Base-by-base conservation (phyloP, 306 rosid species). In the Clitoria ternatea region DNA sequence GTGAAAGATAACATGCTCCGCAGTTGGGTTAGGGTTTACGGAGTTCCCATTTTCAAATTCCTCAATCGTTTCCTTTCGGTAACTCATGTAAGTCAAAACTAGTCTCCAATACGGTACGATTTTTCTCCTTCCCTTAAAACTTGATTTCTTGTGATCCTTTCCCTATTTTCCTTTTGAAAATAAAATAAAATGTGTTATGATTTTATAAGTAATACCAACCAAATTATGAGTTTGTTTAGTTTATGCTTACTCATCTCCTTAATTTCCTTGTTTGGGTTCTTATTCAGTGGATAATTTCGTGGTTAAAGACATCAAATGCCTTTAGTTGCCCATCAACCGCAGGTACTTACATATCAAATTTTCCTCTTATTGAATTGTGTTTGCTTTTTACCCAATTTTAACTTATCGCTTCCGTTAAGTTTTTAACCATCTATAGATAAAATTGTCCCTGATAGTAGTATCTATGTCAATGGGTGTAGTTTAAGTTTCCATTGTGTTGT, bases 281-380 rank as follows among this genome's bases (percentile, higher is more conserved):
- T 75, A 33, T 50, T 81, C 76, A 66, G 80, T 80, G 79, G 73
- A 87, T 85, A 84, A 65, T 82, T 70, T 66, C 85, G 83, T 63
- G 80, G 76, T 66, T 79, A n/a, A 70, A 79, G 78, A 11, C 72
- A 72, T 30, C 78, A 73, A 74, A 87, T 89, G 98, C 85, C 90
- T 45, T 78, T 87, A 70, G 85, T 85, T 43, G 79, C 92, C 67
- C 87, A 87, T 83, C 95, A 85, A 79, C 77, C 86, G 64, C 98
- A 86, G 98, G 98, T 92, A 84, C 49, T 60, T 78, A 75, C 20
- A 68, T 40, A 20, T 64, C 61, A 63, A 52, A 72, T 6, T 18
- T 6, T 1, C 42, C 47, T 35, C 35, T 13, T 43, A 14, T 48
- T 69, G 18, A 36, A 10, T 69, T 27, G 49, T 49, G 3, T 36